Conservation (phyloP, 2,329 filamentous ascomycete species). For the Lecanicillium sp. region DNA sequence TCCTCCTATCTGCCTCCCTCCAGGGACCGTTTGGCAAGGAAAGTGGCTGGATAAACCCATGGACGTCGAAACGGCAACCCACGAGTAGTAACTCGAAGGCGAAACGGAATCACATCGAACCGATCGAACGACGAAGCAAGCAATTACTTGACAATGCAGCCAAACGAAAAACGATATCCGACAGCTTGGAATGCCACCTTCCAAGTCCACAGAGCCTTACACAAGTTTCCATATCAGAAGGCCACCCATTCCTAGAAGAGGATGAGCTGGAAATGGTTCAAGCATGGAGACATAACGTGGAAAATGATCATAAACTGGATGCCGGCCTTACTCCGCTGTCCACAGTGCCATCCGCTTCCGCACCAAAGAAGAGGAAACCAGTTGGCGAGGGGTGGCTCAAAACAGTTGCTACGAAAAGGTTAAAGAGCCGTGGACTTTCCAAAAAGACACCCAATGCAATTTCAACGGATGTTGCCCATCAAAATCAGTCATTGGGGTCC, state of each 20-base stretch:
- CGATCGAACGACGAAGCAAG: background rate
- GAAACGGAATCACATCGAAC: background rate
- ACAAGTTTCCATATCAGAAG: conserved; percentile 8
- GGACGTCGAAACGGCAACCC: conserved; percentile 27
- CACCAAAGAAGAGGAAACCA: conserved; percentile 7
- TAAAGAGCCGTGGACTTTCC: background rate
- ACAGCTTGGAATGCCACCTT: conserved; percentile 9
- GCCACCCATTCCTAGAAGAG: conserved; percentile 10
- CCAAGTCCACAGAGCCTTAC: conserved; percentile 15
- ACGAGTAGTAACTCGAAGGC: background rate
- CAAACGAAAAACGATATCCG: background rate
- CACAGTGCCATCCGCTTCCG: conserved; percentile 12
- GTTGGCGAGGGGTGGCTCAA: conserved; percentile 23
- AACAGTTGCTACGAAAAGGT: conserved; percentile 21
- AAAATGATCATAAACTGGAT: conserved; percentile 9
- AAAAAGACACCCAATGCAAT: too few species aligned
- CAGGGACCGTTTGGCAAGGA: conserved; percentile 51
- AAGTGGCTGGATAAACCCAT: conserved; percentile 46
- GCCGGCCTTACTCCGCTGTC: conserved; percentile 11
- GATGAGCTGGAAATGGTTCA: conserved; percentile 22
- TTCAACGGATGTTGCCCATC: too few species aligned
- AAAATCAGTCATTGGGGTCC: too few species aligned
- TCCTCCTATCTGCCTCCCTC: conserved; percentile 53
- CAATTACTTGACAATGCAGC: background rate
- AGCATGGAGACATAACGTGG: conserved; percentile 23